Base-by-base conservation (phyloP, 805 yeast genomes). In the Cyberlindnera maclurae region DNA sequence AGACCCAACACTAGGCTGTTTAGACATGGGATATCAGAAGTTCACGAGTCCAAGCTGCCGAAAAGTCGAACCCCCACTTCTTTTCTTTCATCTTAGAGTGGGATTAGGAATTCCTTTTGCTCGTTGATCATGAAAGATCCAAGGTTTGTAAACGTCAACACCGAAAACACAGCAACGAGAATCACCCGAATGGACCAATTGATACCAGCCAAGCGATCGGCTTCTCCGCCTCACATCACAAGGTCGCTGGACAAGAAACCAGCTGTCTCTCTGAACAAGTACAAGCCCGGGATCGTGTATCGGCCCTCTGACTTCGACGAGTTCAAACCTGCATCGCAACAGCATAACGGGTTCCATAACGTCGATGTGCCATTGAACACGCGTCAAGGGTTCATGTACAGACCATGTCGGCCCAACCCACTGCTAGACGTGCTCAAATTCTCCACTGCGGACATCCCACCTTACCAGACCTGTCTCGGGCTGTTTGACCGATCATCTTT, bases 321-420 rank as follows among this genome's bases (percentile, higher is more conserved):
- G n/a, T 47, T 51, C 31, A 27, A 38, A 9, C 44, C 49, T 3
- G 18, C 29, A 3, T 10, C 30, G 15, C 29, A 17, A 10, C 27
- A 40, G 11, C 10, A 22, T 1, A 13, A 36, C 4, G 42, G 5
- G 70, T 75, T 53, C 47, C 58, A 63, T 26, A 66, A 71, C 17
- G 94, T 84, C n/a, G 96, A 88, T 40, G 75, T 78, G 37, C 96
- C 97, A 0, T 66, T 73, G 49, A 87, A 87, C 55, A 46, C 52
- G 4, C 74, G 77, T 49, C 63, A 93, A 37, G 90, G 94, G 2
- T 90, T 80, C 63, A 77, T 86, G 44, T 90, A 89, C 58, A 68
- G 75, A 34, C 79, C 88, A 12, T 85, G 96, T 53, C 69, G 79
- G 3, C 88, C 94, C 0, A 78, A 79, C 49, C 80, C 83, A 2